phyloP scores from a whole-genome alignment of 495 filamentous ascomycete species.

The Extremus antarcticus region DNA sequence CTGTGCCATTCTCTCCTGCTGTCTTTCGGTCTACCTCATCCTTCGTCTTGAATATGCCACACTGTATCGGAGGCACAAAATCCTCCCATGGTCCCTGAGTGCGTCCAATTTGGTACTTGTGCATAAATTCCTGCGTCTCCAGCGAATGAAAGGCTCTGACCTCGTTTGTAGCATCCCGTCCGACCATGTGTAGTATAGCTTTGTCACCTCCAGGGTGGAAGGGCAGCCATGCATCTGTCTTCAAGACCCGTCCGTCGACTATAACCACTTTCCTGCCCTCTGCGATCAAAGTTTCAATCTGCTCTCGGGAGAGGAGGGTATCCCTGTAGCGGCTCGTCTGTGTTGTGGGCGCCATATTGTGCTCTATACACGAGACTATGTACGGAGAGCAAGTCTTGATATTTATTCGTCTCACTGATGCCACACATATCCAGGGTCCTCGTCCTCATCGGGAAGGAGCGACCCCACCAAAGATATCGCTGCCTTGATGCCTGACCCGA shows the following conservation, averaged over 20 bases:
- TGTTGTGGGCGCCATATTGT: background rate
- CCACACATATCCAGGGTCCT: no score
- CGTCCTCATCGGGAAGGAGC: no score
- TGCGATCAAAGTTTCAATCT: slow-evolving; percentile 80
- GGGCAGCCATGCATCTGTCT: slow-evolving; percentile 74
- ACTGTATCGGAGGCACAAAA: slow-evolving; percentile 75
- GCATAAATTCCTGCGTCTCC: slow-evolving; percentile 68
- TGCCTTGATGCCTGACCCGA: no score
- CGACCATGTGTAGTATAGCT: slow-evolving; percentile 89
- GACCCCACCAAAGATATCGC: no score
- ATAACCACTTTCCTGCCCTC: slow-evolving; percentile 76
- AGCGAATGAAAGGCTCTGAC: slow-evolving; percentile 86
- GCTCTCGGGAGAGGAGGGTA: slow-evolving; percentile 44
- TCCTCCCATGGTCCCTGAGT: slow-evolving; percentile 78
- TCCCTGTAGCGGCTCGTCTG: slow-evolving; percentile 12
- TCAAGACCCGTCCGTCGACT: slow-evolving; percentile 67
- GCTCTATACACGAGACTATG: background rate
- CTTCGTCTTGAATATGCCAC: slow-evolving; percentile 65
- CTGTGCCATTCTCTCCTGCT: slow-evolving; percentile 29
- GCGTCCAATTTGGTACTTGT: slow-evolving; percentile 70
- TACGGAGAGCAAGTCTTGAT: no score
- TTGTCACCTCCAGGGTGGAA: slow-evolving; percentile 92
- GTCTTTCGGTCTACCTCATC: slow-evolving; percentile 25
- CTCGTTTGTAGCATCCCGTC: slow-evolving; percentile 92
- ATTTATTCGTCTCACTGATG: no score